Percentiles rank a stretch among this genome's conserved stretches.
These are phyloP conservation scores for Paulownia fortunei DNA, from an alignment of 257 asterid genomes.

Conservation along the genomic window DNA sequence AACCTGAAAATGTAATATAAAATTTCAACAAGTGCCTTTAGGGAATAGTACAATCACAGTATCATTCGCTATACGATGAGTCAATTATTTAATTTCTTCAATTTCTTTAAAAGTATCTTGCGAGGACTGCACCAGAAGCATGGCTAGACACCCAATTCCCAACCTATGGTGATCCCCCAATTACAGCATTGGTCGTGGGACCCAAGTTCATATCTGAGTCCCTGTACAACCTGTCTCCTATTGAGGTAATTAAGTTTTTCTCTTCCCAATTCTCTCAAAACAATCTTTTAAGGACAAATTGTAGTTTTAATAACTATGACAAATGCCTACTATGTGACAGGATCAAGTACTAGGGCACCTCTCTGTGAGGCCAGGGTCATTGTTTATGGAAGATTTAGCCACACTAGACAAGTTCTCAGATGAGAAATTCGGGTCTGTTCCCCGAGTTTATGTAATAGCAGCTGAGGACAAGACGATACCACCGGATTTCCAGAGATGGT, in stretches of 20 bases:
- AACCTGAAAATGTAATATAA: too few species aligned
- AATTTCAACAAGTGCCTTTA: too few species aligned
- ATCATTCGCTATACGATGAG: not conserved
- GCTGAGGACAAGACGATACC: slow-evolving; percentile 56
- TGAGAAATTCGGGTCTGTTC: slow-evolving; percentile 57
- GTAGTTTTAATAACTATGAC: not conserved
- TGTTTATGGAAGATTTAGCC: slow-evolving; percentile 59
- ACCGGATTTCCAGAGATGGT: slow-evolving; percentile 57
- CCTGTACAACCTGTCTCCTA: slow-evolving; percentile 57
- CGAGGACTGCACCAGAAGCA: slow-evolving; percentile 52
- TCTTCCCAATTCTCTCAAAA: not conserved
- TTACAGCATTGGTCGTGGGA: slow-evolving; percentile 49
- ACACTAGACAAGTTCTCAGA: slow-evolving; percentile 50
- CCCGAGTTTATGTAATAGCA: slow-evolving; percentile 54
- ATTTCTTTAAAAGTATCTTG: slow-evolving; percentile 44
- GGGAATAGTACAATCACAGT: too few species aligned
- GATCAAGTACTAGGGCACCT: slow-evolving; percentile 57
- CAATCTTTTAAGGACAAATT: too few species aligned
- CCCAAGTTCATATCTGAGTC: slow-evolving; percentile 63
- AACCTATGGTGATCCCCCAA: slow-evolving; percentile 59
- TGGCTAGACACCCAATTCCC: slow-evolving; percentile 64
- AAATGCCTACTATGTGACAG: slow-evolving; percentile 25
- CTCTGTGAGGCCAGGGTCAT: slow-evolving; percentile 59
- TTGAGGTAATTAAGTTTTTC: slow-evolving; percentile 42
- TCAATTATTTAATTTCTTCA: not conserved